phyloP scores from a whole-genome alignment of 2,329 filamentous ascomycete genomes.

The Colletotrichum lentis region DNA sequence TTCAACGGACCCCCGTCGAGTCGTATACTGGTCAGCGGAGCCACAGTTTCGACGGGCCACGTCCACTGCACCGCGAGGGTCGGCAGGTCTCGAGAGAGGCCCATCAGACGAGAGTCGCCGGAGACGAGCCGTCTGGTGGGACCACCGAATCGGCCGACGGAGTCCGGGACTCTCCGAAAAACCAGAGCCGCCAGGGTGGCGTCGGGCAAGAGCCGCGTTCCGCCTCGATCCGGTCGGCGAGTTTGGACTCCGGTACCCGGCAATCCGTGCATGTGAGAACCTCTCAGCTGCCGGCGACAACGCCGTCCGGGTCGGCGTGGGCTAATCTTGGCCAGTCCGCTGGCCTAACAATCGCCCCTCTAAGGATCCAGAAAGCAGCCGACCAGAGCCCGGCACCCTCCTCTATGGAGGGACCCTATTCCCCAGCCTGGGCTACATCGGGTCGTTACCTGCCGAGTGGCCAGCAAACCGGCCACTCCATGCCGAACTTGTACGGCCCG shows the following conservation, averaged over 20 bases:
- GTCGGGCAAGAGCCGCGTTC: not conserved
- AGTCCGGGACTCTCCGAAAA: not conserved
- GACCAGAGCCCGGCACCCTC: not conserved
- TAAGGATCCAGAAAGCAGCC: not conserved
- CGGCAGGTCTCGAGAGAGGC: not conserved
- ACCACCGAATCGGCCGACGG: not conserved
- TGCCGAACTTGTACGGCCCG: not conserved
- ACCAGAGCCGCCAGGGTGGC: not conserved
- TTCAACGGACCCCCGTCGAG: not conserved
- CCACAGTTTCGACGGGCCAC: not conserved
- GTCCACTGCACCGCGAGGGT: not conserved
- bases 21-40: not conserved
- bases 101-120: not conserved
- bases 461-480: not conserved
- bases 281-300: not conserved
- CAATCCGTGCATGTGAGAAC: not conserved
- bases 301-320: not conserved
- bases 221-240: conserved; percentile 2
- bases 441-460: not conserved
- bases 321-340: not conserved
- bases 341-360: not conserved
- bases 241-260: conserved; percentile 2
- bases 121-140: not conserved
- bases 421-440: not conserved
- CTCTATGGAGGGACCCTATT: not conserved